phyloP scores from a whole-genome alignment of 2,329 filamentous ascomycete genomes.

The Purpureocillium lavendulum region DNA sequence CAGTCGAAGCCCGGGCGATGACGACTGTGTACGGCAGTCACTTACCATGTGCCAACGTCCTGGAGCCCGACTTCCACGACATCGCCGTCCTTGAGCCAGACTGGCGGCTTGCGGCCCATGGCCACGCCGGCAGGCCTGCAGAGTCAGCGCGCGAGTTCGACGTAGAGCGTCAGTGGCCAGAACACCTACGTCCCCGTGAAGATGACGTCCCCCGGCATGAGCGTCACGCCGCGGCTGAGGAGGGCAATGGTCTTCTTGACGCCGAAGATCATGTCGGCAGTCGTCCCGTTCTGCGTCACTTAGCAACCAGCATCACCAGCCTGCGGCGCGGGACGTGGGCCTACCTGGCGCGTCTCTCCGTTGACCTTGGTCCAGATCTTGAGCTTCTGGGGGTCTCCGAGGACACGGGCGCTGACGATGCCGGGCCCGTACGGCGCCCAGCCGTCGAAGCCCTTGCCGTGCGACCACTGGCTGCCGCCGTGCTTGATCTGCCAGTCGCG shows the following conservation, averaged over 20 bases:
- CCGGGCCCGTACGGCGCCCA: conserved; percentile 69
- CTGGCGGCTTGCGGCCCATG: conserved; percentile 56
- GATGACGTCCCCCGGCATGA: conserved; percentile 56
- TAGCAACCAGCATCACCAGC: conserved; percentile 1
- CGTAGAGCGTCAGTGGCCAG: neutral
- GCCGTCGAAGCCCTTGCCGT: conserved; percentile 68
- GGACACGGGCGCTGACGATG: conserved; percentile 50
- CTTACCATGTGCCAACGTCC: conserved; percentile 49
- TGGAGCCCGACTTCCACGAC: conserved; percentile 61
- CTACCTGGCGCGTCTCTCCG: conserved; percentile 45
- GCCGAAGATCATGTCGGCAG: conserved; percentile 55
- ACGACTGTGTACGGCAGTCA: neutral
- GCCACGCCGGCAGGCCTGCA: conserved; percentile 59
- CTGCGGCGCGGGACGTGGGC: neutral
- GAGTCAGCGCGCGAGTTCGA: conserved; percentile 2
- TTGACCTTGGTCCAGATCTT: conserved; percentile 52
- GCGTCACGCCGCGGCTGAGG: conserved; percentile 52
- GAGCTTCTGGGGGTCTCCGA: conserved; percentile 49
- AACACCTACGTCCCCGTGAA: conserved; percentile 53
- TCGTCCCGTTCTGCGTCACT: conserved; percentile 36
- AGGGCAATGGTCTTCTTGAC: conserved; percentile 51
- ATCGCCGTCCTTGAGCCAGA: conserved; percentile 65
- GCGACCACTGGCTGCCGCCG: conserved; percentile 61
- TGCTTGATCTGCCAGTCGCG: conserved; percentile 66
- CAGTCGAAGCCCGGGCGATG: neutral